Evolutionary conservation across 495 filamentous ascomycete species (phyloP), one percentile per base, ranked within the genome.

Genomic region (Xylaria castorea): DNA sequence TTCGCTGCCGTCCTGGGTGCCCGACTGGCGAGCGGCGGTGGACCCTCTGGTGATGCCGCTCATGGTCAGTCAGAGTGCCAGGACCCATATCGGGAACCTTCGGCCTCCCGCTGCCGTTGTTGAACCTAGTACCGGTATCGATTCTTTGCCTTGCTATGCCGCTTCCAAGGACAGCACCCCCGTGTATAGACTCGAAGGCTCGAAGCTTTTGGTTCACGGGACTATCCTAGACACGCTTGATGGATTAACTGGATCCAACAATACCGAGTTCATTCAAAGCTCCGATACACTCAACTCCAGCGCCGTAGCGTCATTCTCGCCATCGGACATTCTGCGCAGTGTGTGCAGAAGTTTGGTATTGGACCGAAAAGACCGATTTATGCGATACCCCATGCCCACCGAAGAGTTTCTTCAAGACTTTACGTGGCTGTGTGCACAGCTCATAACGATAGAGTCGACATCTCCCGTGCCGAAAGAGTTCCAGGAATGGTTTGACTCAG

Each of bases 71-170:
- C 50, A 53, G 12, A 53, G 50, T 25, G 50, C 50, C 7, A 53
- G 50, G 50, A 53, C 50, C 6, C 50, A 53, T 53, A 53, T 53
- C 50, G 50, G 50, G 50, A 53, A 53, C 12, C 50, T 53, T 53
- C 50, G 50, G 50, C 50, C 50, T 27, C 50, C 50, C 9, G 50
- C 5, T 27, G 6, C n/a, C 50, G 1, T 53, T 0, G n/a, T 53
- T 27, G 50, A 53, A 53, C 50, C 50, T 9, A 53, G n/a, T n/a
- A n/a, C n/a, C n/a, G n/a, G n/a, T n/a, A n/a, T n/a, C 9, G n/a
- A 27, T 53, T 1, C n/a, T 27, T 53, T 3, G n/a, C 50, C 6
- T 53, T 27, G 3, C n/a, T 53, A 53, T 53, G n/a, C 20, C n/a
- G 50, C 50, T 22, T 25, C 50, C 3, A 53, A 53, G 22, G 7